Evolutionary conservation across 441 rosid species (phyloP), one percentile per base, ranked within the genome.

Genomic region (Croton setiger): DNA sequence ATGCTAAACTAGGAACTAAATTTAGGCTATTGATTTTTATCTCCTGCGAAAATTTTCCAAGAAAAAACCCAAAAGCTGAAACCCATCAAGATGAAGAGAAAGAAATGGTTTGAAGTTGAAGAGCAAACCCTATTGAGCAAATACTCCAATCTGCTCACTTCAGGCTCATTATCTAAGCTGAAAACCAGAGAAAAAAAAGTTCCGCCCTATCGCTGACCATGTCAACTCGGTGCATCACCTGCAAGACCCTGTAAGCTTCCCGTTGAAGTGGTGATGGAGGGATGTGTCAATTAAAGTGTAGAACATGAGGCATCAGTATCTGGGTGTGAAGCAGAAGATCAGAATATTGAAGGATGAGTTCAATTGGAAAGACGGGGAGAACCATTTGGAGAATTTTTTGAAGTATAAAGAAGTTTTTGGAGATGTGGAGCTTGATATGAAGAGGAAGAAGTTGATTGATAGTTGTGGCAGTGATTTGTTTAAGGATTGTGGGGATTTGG

Each of bases 301-400:
- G 81, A 88, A 88, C 81, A 88, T 84, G 92, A 76, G 95, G 80
- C 88, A 88, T 66, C 95, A 88, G 78, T 88, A 88, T 73, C 57
- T 87, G 74, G 95, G 95, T 52, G 95, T 88, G 70, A 88, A 88
- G 82, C 92, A 88, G 81, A 88, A 88, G 92, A 87, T 88, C 72
- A 80, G 82, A 64, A 64, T 75, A 66, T 74, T 9, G 72, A 76
- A 11, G 87, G n/a, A n/a, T n/a, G n/a, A n/a, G 72, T 87, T 84
- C 66, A 78, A 85, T 65, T 85, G 91, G 94, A 76, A 82, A 64
- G 95, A 89, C 70, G 92, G 92, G 45, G 88, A 84, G 83, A 82
- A 85, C 33, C 92, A 89, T 69, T 87, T 92, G 95, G 92, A 84
- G 72, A 89, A 85, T 67, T 89, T 89, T 70, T 73, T 87, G 82